Evolutionary conservation across 176 grass and related monocot genomes (phyloP).

Genomic region (Oryza nivara): DNA sequence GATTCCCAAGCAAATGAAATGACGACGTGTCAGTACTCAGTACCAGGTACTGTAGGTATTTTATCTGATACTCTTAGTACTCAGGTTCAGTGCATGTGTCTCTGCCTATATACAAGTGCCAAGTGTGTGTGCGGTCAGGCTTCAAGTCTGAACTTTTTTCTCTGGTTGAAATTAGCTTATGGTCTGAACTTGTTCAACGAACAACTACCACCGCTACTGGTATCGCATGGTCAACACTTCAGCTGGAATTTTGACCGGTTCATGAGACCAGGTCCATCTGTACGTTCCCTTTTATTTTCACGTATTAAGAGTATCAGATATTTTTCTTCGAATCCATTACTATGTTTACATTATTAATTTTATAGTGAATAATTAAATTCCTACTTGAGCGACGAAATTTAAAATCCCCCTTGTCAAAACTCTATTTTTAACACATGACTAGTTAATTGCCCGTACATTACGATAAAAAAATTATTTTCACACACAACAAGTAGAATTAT

Average conservation of each 20-base stretch:
- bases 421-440: too few relatives aligned
- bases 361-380: too few relatives aligned
- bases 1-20: constrained; percentile 20
- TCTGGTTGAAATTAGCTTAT: neutral
- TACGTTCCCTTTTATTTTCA: neutral
- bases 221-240: neutral
- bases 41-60: neutral
- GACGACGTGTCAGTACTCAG: neutral
- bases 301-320: neutral
- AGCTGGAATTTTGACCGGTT: neutral
- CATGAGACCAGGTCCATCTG: neutral
- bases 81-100: neutral
- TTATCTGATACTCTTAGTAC: too few relatives aligned
- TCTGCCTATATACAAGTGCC: neutral
- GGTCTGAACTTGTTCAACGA: neutral
- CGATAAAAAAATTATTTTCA: too few relatives aligned
- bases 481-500: too few relatives aligned
- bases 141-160: neutral
- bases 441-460: too few relatives aligned
- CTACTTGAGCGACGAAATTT: too few relatives aligned
- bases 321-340: neutral
- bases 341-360: too few relatives aligned
- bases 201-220: neutral
- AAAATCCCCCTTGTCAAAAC: too few relatives aligned
- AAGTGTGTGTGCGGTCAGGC: neutral